These are phyloP conservation scores for Stereocaulon alpinum DNA, from an alignment of 495 filamentous ascomycete species.

Conservation along the genomic window DNA sequence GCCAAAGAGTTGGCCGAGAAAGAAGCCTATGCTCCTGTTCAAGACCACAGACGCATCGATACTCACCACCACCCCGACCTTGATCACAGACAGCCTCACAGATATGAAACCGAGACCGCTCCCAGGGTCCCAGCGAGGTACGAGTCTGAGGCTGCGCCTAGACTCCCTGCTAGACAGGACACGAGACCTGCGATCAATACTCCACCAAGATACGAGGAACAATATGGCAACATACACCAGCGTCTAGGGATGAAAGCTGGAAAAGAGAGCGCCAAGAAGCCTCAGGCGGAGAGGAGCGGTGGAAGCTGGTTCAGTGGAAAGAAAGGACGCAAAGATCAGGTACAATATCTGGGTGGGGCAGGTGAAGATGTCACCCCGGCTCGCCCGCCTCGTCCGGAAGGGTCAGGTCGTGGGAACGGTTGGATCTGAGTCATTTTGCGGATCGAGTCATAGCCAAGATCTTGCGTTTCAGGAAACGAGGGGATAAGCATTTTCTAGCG, in stretches of 20 bases:
- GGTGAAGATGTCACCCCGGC: not conserved
- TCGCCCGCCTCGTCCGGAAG: not conserved
- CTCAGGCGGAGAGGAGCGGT: not conserved
- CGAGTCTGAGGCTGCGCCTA: not conserved
- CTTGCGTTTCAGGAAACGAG: not conserved
- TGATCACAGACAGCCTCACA: not conserved
- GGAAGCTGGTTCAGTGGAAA: not conserved
- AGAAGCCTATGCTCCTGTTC: not conserved
- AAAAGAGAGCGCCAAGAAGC: not conserved
- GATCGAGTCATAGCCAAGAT: not conserved
- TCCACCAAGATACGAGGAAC: not conserved
- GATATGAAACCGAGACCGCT: not conserved
- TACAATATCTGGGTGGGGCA: not conserved
- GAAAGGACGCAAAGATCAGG: not conserved
- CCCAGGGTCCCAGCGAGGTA: not conserved
- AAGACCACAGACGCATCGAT: not conserved
- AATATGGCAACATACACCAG: not conserved
- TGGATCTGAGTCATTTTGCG: not conserved
- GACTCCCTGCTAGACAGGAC: not conserved
- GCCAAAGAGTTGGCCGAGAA: slow-evolving; percentile 31
- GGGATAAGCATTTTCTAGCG: not conserved
- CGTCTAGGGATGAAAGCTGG: not conserved
- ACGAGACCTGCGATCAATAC: not conserved
- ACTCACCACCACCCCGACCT: not conserved
- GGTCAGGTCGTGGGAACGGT: not conserved